Conservation (phyloP, 2,329 filamentous ascomycete species). For the Byssoonygena ceratinophila region DNA sequence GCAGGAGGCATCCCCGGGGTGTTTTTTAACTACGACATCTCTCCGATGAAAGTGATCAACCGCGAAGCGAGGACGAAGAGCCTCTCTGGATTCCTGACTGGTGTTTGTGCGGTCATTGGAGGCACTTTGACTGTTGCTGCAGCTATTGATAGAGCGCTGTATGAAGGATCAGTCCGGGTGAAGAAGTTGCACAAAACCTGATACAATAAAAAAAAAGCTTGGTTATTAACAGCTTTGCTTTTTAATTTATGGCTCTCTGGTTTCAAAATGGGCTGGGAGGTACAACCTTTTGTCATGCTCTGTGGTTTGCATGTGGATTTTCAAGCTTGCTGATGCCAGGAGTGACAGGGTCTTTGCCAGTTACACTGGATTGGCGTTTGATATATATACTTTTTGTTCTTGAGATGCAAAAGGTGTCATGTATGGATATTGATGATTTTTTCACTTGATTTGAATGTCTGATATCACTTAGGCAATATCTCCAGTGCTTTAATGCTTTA, state of each 20-base stretch:
- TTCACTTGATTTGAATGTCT: no score
- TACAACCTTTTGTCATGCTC: no score
- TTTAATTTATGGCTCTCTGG: no score
- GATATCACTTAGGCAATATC: no score
- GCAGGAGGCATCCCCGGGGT: conserved; percentile 89
- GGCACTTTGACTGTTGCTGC: conserved; percentile 93
- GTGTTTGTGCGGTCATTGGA: conserved; percentile 86
- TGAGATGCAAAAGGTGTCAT: not conserved
- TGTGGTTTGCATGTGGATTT: no score
- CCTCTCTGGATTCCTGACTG: conserved; percentile 84
- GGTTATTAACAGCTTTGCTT: not conserved
- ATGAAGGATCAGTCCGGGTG: conserved; percentile 72
- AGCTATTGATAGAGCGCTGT: conserved; percentile 79
- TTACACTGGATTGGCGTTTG: not conserved
- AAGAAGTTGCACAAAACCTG: conserved; percentile 69
- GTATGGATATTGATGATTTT: not conserved
- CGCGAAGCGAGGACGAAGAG: conserved; percentile 81
- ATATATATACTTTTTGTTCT: not conserved
- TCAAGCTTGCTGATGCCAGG: no score
- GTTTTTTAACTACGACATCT: conserved; percentile 99
- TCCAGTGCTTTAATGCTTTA: no score
- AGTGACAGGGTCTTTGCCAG: no score
- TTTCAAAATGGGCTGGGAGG: no score
- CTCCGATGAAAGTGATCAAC: conserved; percentile 99
- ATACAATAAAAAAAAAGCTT: no score